A percentile compares a stretch with the other conserved stretches of the same genome.
These are phyloP conservation scores for Podochytrium sp. DNA, from an alignment of 192 early-diverging fungal species.

Conservation along the genomic window DNA sequence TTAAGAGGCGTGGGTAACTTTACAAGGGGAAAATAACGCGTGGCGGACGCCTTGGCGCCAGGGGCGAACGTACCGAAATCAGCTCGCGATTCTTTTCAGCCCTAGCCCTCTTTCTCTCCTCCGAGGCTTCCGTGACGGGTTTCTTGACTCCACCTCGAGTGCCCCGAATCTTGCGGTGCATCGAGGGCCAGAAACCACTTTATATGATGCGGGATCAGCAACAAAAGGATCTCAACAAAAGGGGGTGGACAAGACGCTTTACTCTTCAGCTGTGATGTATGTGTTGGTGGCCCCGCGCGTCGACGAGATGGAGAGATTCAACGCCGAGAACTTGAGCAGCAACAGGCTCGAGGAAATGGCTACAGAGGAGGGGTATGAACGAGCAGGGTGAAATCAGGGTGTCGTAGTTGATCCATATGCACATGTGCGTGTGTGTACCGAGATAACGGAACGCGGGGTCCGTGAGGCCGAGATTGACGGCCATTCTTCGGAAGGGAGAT, in stretches of 20 bases:
- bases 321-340: background rate
- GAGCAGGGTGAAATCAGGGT: background rate
- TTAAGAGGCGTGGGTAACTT: background rate
- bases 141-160: background rate
- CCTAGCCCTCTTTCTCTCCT: too few species aligned
- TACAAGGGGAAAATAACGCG: too few species aligned
- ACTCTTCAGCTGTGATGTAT: background rate
- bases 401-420: too few species aligned
- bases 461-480: too few species aligned
- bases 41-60: too few species aligned
- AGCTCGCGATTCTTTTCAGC: too few species aligned
- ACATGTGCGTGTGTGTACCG: too few species aligned
- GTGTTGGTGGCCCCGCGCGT: background rate
- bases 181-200: background rate
- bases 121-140: too few species aligned
- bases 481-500: too few species aligned
- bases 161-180: background rate
- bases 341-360: background rate
- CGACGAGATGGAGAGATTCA: background rate
- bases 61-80: too few species aligned
- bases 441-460: too few species aligned
- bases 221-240: background rate
- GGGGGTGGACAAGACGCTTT: background rate
- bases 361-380: background rate
- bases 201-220: background rate